Evolutionary conservation across 192 early-diverging fungal genomes (phyloP).

Genomic region (Podochytrium sp.): DNA sequence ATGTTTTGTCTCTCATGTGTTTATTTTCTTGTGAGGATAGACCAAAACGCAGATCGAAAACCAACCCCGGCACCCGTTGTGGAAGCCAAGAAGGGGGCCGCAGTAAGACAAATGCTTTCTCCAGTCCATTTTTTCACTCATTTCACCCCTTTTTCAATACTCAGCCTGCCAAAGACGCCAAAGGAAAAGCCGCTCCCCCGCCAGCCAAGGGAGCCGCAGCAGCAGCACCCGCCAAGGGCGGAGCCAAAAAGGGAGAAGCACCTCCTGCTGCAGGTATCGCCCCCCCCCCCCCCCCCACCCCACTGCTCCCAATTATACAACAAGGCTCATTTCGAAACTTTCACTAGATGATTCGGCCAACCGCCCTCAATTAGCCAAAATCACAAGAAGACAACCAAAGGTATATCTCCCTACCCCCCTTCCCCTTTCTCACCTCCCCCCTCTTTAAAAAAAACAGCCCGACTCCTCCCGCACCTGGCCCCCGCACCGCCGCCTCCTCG

Average conservation of each 20-base stretch:
- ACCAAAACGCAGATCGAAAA: conserved; percentile 10
- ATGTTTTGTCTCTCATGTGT: too few relatives aligned
- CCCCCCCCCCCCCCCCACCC: too few relatives aligned
- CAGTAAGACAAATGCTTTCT: neutral
- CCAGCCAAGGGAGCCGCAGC: conserved; percentile 9
- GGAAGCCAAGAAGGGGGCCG: conserved; percentile 18
- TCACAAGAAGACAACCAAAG: conserved; percentile 15
- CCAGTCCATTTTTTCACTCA: conserved; percentile 10
- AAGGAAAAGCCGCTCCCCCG: conserved; percentile 17
- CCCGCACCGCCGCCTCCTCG: conserved; percentile 12
- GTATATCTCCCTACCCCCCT: neutral
- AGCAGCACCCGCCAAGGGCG: too few relatives aligned
- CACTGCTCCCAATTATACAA: neutral
- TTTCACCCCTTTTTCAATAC: neutral
- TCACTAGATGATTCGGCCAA: conserved; percentile 28
- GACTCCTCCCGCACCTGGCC: conserved; percentile 25
- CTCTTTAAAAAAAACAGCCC: conserved; percentile 10
- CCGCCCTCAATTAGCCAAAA: conserved; percentile 31
- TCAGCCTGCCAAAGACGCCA: conserved; percentile 35
- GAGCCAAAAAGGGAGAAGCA: conserved; percentile 22
- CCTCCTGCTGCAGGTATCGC: too few relatives aligned
- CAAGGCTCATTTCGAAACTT: neutral
- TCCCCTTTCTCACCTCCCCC: neutral
- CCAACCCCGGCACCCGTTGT: conserved; percentile 8
- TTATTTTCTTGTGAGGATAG: too few relatives aligned